Base-by-base conservation (phyloP, 495 filamentous ascomycete species). In the Xylaria acuta region DNA sequence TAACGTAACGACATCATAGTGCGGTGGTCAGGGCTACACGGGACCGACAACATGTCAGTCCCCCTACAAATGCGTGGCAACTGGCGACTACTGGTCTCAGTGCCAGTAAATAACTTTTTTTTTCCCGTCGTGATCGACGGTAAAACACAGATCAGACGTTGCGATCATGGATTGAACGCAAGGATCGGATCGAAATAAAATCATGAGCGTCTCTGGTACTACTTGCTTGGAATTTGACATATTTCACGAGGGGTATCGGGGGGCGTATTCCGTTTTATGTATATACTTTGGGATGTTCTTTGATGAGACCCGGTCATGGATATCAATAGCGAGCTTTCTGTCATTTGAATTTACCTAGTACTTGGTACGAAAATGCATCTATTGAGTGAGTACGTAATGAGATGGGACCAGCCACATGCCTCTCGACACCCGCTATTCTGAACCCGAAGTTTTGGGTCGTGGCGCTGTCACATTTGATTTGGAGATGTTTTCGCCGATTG, bases 11-110 rank as follows among this genome's bases (percentile, higher is more conserved):
- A 43, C 6, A 64, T 65, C n/a, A 64, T 64, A 79, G 69, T 79
- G 77, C 65, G 77, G 77, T 51, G 77, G 77, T 27, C n/a, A 70
- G 5, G 77, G 77, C 45, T 79, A 76, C 69, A 78, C 77, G 1
- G 77, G 77, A 14, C 73, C 77, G 12, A 78, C 77, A n/a, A 16
- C 72, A 25, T 79, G 77, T 36, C 43, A 73, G 45, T 45, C 77
- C 6, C 77, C 77, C 3, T 79, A 77, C 64, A 77, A 36, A 7
- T 79, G 77, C 43, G 67, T 70, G 3, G 16, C 5, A 20, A 58
- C 53, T 5, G 54, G 69, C 56, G 30, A 5, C 51, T 74, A 53
- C 40, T 74, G 73, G 73, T 58, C 73, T n/a, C 73, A 74, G 43
- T 74, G 73, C 64, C 49, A 72, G 63, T 74, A 74, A 64, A 4